Conservation (phyloP, 2,329 filamentous ascomycete species). For the Fusarium pilosicola region DNA sequence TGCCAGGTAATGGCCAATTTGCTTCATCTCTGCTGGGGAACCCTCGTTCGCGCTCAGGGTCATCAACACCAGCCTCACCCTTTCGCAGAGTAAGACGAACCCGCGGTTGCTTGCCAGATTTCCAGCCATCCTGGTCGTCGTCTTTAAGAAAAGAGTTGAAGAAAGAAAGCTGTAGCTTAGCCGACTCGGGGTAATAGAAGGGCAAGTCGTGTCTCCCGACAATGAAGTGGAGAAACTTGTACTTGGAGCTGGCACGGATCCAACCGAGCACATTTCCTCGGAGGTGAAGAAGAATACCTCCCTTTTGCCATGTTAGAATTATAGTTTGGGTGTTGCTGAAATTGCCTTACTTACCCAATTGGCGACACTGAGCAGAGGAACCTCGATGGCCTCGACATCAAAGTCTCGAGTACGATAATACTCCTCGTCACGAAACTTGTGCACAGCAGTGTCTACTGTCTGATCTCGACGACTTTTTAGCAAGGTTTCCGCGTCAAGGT, state of each 20-base stretch:
- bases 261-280: constrained; percentile 77
- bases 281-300: constrained; percentile 69
- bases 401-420: constrained; percentile 75
- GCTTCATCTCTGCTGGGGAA: constrained; percentile 66
- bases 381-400: constrained; percentile 70
- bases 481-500: constrained; percentile 62
- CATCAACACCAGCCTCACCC: constrained; percentile 73
- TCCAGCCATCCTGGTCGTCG: constrained; percentile 71
- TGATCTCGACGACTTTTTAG: constrained; percentile 59
- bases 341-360: constrained; percentile 70
- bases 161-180: constrained; percentile 73
- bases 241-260: constrained; percentile 68
- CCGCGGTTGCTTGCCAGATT: constrained; percentile 62
- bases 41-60: constrained; percentile 66
- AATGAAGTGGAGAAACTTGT: constrained; percentile 76
- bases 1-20: constrained; percentile 74
- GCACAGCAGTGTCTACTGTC: constrained; percentile 56
- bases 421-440: constrained; percentile 69
- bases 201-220: constrained; percentile 76
- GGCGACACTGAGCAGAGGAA: constrained; percentile 72
- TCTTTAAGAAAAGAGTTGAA: constrained; percentile 76
- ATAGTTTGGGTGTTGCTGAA: neutral
- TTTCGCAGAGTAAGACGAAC: constrained; percentile 71
- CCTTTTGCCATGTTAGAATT: neutral
- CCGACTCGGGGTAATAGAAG: constrained; percentile 76